Base-by-base conservation (phyloP, 768 basidiomycete species). In the Russula emetica region DNA sequence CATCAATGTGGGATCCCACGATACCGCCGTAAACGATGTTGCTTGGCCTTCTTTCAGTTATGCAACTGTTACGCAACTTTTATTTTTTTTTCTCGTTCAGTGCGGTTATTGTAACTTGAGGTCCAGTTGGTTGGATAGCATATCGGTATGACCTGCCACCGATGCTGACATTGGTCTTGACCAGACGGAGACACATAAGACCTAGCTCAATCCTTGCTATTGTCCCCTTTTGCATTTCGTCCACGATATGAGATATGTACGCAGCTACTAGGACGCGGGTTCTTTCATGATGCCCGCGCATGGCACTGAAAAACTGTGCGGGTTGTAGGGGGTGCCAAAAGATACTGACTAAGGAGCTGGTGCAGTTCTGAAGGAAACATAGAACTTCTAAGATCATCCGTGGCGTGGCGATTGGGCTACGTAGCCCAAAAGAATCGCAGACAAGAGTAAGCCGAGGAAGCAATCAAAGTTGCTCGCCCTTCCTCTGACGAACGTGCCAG, bases 331-430 rank as follows among this genome's bases (percentile, higher is more conserved):
- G 2, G 30, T 44, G 30, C 50, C 24, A 20, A 18, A n/a, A 53
- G 24, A 34, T 28, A 58, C 9, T 45, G 13, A 24, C 34, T 13
- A 54, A 16, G 30, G 20, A 58, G 20, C 38, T 6, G 10, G 50
- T 32, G 24, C 7, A 34, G 16, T 54, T 45, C 52, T 30, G 60
- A 28, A 40, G 52, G 36, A 47, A 36, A 8, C 32, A 11, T 20
- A 30, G 42, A 52, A 53, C 8, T 24, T 13, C 55, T 30, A 34
- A 45, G 52, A 44, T 58, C 26, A 24, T 24, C 30, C 14, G 51
- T 54, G 55, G 52, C 47, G 52, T 47, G 62, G 52, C 40, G 45
- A 63, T 64, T 55, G 38, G n/a, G n/a, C n/a, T n/a, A n/a, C n/a
- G 57, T 53, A 22, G 62, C 51, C 57, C 44, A 34, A 47, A n/a